A percentile compares a stretch with the other conserved stretches of the same genome.
phyloP scores from a whole-genome alignment of 2,329 filamentous ascomycete species.

The Cladophialophora bantiana region DNA sequence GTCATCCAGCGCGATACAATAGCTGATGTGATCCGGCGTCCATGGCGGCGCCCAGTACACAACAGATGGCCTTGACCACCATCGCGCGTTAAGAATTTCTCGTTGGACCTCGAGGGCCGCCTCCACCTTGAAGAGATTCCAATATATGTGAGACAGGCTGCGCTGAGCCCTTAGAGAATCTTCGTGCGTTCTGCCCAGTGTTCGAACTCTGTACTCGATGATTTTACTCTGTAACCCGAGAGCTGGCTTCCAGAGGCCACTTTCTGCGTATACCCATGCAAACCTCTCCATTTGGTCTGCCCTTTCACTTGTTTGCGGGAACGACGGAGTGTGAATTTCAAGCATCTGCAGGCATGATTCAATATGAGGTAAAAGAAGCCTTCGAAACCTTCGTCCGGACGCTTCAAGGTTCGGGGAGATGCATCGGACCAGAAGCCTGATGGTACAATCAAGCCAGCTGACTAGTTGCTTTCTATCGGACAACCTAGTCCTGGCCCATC shows the following conservation, averaged over 20 bases:
- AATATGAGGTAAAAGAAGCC: conserved; percentile 25
- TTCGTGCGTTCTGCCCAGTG: conserved; percentile 23
- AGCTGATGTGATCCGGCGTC: conserved; percentile 24
- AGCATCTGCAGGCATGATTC: conserved; percentile 24
- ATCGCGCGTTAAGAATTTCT: conserved; percentile 13
- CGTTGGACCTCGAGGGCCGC: conserved; percentile 29
- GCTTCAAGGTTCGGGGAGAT: conserved; percentile 21
- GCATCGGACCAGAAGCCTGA: conserved; percentile 15
- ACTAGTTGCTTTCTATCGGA: conserved; percentile 8
- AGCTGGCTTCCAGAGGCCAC: conserved; percentile 36
- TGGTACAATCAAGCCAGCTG: conserved; percentile 24
- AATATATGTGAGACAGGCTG: conserved; percentile 28
- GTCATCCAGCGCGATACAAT: conserved; percentile 34
- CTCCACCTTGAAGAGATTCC: conserved; percentile 36
- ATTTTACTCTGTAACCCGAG: conserved; percentile 28
- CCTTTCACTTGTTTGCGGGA: conserved; percentile 15
- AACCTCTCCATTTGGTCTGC: conserved; percentile 38
- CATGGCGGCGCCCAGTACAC: conserved; percentile 24
- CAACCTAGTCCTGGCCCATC: conserved; percentile 25
- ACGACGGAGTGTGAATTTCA: neutral
- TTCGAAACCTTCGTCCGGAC: conserved; percentile 11
- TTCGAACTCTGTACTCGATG: conserved; percentile 25
- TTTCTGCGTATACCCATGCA: conserved; percentile 38
- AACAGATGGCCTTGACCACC: conserved; percentile 19
- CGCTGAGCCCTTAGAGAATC: conserved; percentile 32